Conservation (phyloP, 139 green algal genomes). For the Yamagishiella unicocca region DNA sequence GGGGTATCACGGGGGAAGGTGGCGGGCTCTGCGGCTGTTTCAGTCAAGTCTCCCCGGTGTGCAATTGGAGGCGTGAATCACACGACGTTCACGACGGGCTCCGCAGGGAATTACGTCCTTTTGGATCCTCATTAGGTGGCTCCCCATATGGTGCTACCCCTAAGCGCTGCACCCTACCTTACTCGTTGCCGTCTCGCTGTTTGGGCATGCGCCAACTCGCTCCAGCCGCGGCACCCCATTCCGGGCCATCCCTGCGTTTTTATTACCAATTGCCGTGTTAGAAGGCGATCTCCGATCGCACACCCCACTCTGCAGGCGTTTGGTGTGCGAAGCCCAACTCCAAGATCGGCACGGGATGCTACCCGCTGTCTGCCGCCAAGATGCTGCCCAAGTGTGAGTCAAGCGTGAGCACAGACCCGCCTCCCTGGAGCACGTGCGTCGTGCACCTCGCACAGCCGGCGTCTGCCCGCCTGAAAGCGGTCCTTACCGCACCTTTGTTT, state of each 20-base stretch:
- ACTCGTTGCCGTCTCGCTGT: background rate
- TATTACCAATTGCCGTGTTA: background rate
- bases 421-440: no score
- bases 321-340: conserved; percentile 14
- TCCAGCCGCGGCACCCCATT: background rate
- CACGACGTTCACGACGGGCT: no score
- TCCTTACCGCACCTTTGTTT: background rate
- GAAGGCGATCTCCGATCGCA: background rate
- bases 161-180: background rate
- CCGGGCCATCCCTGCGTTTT: background rate
- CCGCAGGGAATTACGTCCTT: no score
- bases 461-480: background rate
- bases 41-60: no score
- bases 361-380: conserved; percentile 12
- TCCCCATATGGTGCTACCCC: background rate
- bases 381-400: conserved; percentile 11
- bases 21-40: no score
- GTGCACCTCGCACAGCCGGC: no score
- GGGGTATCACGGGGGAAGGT: no score
- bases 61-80: no score
- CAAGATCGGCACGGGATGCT: conserved; percentile 33
- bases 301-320: conserved; percentile 1
- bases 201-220: background rate
- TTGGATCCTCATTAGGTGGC: background rate
- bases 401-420: background rate